Evolutionary conservation across 768 basidiomycete species (phyloP), one percentile per base, ranked within the genome.

Genomic region (Pulveroboletus sp.): DNA sequence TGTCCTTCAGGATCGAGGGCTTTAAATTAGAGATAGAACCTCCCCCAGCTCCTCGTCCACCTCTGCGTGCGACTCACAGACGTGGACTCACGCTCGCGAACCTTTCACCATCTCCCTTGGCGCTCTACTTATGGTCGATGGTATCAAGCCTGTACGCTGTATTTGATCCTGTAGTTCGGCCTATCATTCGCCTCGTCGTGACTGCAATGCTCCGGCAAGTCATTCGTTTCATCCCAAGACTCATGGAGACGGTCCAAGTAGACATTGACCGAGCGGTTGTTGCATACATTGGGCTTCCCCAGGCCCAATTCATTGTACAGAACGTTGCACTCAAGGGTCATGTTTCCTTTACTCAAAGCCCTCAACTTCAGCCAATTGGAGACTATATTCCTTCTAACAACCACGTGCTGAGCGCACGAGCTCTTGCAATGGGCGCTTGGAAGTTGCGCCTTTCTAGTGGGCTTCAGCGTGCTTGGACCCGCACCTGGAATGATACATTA

Each of bases 401-500:
- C 17, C 57, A 58, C 33, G 49, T 27, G 1, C 48, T 64, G 38
- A 67, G 43, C 57, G 69, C 60, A 47, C 76, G 55, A 76, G 80
- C 54, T 13, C 62, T 68, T 21, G 67, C 67, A 2, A 75, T 85
- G 65, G 76, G 76, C 4, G 77, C 79, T n/a, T 86, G 81, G 84
- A 82, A 77, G 55, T 77, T 74, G 30, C 76, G 82, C 27, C 64
- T 88, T 47, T 73, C 73, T 32, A 76, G 75, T 42, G 82, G 86
- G 52, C 71, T 86, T 43, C 74, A 73, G 40, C 73, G 87, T 49
- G 79, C 86, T 24, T 77, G 85, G 72, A 80, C 83, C 43, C 75
- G 79, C 47, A 85, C 85, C 37, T 81, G 86, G 72, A 82, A 86
- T 53, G 74, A 80, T 46, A 86, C 85, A 24, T 76, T 84, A 72